Percentiles rank a stretch among this genome's conserved stretches.
Conservation (phyloP, 2,329 filamentous ascomycete genomes). For the Paramyrothecium sp. region DNA sequence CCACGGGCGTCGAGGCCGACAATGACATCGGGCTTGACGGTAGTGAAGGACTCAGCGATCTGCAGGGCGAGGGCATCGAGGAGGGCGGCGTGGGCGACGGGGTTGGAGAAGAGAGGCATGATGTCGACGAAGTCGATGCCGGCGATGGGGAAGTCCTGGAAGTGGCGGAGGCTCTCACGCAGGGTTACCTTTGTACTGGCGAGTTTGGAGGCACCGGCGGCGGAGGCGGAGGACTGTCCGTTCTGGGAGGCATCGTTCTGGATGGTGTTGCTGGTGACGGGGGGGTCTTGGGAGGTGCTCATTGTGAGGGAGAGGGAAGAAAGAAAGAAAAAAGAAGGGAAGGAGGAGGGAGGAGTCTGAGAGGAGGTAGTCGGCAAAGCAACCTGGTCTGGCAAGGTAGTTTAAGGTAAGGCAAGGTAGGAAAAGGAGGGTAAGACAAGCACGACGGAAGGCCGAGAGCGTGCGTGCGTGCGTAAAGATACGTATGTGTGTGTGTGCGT, state of each 20-base stretch:
- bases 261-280: constrained; percentile 19
- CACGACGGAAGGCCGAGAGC: background rate
- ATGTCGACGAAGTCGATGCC: constrained; percentile 98
- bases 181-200: constrained; percentile 69
- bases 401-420: constrained; percentile 16
- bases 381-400: constrained; percentile 8
- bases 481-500: constrained; percentile 1
- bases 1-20: constrained; percentile 92
- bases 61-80: constrained; percentile 84
- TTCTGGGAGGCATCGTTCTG: constrained; percentile 55
- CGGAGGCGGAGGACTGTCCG: constrained; percentile 61
- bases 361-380: constrained; percentile 19
- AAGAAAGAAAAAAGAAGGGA: constrained; percentile 25
- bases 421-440: constrained; percentile 12
- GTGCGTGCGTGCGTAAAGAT: background rate
- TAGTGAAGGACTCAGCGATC: constrained; percentile 61
- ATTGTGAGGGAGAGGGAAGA: constrained; percentile 27
- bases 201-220: constrained; percentile 64
- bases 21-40: constrained; percentile 74
- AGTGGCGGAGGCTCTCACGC: constrained; percentile 74
- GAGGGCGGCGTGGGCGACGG: constrained; percentile 70
- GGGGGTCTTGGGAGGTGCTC: constrained; percentile 24
- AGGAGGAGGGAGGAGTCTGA: constrained; percentile 14
- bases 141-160: constrained; percentile 85
- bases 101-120: constrained; percentile 88